A percentile compares a stretch with the other conserved stretches of the same genome.
phyloP scores from a whole-genome alignment of 2,329 filamentous ascomycete genomes.

The Helicocarpus griseus region DNA sequence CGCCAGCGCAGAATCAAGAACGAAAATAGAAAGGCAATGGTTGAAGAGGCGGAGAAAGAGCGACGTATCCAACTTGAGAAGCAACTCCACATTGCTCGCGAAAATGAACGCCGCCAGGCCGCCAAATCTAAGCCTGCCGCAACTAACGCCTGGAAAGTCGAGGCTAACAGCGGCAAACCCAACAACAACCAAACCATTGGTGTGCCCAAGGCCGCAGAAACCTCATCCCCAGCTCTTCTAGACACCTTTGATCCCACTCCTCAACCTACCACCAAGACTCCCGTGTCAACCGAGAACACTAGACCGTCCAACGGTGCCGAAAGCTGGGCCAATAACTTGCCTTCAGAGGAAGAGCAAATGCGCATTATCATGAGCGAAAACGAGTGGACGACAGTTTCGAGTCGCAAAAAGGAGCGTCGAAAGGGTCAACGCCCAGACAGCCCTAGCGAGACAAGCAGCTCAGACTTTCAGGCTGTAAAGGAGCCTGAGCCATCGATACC shows the following conservation, averaged over 20 bases:
- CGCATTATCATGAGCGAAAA: constrained; percentile 40
- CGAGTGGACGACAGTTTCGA: constrained; percentile 53
- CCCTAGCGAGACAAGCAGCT: constrained; percentile 35
- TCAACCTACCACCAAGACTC: constrained; percentile 5
- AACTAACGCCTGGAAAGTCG: constrained; percentile 43
- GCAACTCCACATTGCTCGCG: constrained; percentile 70
- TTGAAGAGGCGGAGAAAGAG: constrained; percentile 68
- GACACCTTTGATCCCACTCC: constrained; percentile 34
- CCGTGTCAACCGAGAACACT: constrained; percentile 6
- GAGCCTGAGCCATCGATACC: not conserved
- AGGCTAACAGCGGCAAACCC: constrained; percentile 26
- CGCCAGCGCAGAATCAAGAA: constrained; percentile 85
- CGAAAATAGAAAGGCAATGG: constrained; percentile 64
- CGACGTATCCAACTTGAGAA: constrained; percentile 69
- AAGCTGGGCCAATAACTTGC: constrained; percentile 40
- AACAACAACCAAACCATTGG: constrained; percentile 16
- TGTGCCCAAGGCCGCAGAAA: constrained; percentile 10
- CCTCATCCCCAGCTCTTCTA: constrained; percentile 23
- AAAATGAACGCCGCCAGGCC: constrained; percentile 73
- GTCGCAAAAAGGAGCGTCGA: constrained; percentile 48
- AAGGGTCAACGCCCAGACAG: constrained; percentile 33
- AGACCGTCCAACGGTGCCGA: constrained; percentile 15
- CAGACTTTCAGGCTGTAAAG: constrained; percentile 22
- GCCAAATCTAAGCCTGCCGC: constrained; percentile 34
- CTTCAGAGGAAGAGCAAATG: constrained; percentile 54